These are phyloP conservation scores for Bondarzewia mesenterica DNA, from an alignment of 1,284 basidiomycete genomes.

Conservation along the genomic window DNA sequence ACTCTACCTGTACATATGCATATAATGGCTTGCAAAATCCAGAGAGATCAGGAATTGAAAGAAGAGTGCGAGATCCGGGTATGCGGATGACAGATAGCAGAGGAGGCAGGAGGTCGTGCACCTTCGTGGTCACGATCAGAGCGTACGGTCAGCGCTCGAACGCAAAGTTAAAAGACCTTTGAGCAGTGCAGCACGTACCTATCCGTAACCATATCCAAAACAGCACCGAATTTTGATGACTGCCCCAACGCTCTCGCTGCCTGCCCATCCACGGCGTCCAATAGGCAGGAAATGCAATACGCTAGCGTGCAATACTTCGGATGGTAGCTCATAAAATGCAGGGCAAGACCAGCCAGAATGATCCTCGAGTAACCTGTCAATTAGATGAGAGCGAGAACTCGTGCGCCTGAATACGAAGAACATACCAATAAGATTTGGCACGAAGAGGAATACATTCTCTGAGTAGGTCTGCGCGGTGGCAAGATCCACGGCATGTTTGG, in stretches of 20 bases:
- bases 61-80: constrained; percentile 73
- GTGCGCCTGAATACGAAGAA: constrained; percentile 7
- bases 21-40: constrained; percentile 98
- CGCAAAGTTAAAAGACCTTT: neutral
- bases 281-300: constrained; percentile 88
- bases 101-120: constrained; percentile 95
- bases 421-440: constrained; percentile 92
- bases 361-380: constrained; percentile 81
- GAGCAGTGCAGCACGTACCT: constrained; percentile 42
- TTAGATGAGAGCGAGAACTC: neutral
- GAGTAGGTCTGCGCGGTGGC: constrained; percentile 78
- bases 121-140: constrained; percentile 31
- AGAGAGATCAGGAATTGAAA: constrained; percentile 97
- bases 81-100: constrained; percentile 89
- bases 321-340: constrained; percentile 93
- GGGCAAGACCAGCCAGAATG: constrained; percentile 82
- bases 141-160: neutral
- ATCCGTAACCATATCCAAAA: constrained; percentile 99
- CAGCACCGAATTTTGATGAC: constrained; percentile 94
- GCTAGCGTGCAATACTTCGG: constrained; percentile 89
- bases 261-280: constrained; percentile 94
- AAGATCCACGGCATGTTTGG: constrained; percentile 73
- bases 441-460: constrained; percentile 94
- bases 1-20: constrained; percentile 97
- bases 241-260: constrained; percentile 88